Conservation (phyloP, 768 basidiomycete genomes). For the Auricularia sp. region DNA sequence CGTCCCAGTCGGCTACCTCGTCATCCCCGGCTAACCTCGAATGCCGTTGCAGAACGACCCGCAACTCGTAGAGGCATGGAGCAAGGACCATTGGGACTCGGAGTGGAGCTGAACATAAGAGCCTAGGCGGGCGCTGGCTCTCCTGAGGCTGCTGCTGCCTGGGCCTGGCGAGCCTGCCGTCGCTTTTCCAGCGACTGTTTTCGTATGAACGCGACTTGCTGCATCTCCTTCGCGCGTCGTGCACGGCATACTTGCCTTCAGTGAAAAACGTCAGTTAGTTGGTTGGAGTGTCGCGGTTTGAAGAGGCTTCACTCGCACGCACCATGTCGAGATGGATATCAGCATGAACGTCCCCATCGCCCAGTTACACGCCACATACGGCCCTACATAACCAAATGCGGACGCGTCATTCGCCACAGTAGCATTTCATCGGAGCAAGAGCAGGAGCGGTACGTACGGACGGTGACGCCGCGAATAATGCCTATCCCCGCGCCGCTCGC, state of each 20-base stretch:
- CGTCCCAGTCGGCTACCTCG: background rate
- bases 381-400: conserved; percentile 27
- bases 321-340: conserved; percentile 31
- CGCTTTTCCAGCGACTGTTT: background rate
- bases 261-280: background rate
- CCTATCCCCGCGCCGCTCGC: conserved; percentile 73
- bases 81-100: conserved; percentile 4
- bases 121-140: background rate
- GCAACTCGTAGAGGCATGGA: conserved; percentile 1
- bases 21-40: background rate
- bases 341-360: conserved; percentile 63
- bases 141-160: background rate
- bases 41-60: conserved; percentile 1
- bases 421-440: too few relatives aligned
- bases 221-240: background rate
- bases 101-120: background rate
- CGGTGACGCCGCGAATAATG: conserved; percentile 54
- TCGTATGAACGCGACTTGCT: background rate
- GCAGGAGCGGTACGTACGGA: conserved; percentile 34
- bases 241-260: background rate
- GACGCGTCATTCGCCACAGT: too few relatives aligned
- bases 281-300: background rate
- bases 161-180: background rate
- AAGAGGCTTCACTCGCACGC: background rate
- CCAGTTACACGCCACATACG: conserved; percentile 67